Conservation (phyloP, 306 rosid species). For the Rosa chinensis region DNA sequence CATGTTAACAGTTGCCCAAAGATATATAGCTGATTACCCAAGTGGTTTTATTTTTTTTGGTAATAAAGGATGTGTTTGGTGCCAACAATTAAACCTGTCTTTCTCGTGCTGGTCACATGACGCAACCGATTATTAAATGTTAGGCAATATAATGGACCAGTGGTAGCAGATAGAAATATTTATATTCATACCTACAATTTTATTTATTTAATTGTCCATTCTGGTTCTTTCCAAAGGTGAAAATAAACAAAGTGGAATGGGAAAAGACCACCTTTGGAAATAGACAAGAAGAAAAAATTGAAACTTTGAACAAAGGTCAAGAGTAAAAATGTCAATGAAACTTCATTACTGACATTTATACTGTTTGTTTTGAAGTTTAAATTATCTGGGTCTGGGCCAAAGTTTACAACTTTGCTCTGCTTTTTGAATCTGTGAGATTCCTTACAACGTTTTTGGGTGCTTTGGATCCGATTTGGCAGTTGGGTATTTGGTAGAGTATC, state of each 20-base stretch:
- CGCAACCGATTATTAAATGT: constrained; percentile 12
- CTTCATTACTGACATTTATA: background rate
- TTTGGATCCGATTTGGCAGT: constrained; percentile 14
- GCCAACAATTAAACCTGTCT: background rate
- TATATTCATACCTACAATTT: constrained; percentile 5
- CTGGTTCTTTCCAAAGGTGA: constrained; percentile 6
- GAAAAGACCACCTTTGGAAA: background rate
- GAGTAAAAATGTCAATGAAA: constrained; percentile 5
- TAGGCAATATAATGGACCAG: background rate
- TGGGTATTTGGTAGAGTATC: constrained; percentile 3
- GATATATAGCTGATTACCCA: no score
- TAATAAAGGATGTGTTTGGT: background rate
- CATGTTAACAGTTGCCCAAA: background rate
- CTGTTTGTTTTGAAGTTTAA: constrained; percentile 4
- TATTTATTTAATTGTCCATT: background rate
- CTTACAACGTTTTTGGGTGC: background rate
- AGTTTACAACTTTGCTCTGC: background rate
- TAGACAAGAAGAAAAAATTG: background rate
- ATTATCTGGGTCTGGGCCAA: background rate
- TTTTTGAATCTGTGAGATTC: constrained; percentile 10
- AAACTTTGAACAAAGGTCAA: constrained; percentile 13
- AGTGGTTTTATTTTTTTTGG: background rate
- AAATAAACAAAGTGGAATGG: background rate
- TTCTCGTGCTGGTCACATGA: constrained; percentile 6
- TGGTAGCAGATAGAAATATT: constrained; percentile 8